Percentiles rank a stretch among this genome's conserved stretches.
phyloP scores from a whole-genome alignment of 2,329 filamentous ascomycete genomes.

The Microsporum ferrugineum region DNA sequence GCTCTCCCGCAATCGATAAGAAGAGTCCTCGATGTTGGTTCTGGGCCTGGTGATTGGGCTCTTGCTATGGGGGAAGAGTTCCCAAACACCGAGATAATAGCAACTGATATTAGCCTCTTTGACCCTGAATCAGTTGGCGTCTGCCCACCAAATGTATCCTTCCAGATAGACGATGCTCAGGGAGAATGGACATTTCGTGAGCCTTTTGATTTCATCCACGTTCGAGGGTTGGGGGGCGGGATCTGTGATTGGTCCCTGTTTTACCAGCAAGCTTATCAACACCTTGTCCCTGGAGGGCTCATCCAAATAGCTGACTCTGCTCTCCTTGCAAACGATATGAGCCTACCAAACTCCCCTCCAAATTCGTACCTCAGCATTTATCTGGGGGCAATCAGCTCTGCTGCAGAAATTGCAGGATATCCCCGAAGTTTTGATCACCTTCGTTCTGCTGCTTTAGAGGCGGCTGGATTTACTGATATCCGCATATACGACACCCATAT shows the following conservation, averaged over 20 bases:
- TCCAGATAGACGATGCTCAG: conserved; percentile 41
- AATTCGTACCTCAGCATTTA: conserved; percentile 27
- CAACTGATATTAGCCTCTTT: conserved; percentile 33
- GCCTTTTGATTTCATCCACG: conserved; percentile 40
- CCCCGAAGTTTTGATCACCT: conserved; percentile 36
- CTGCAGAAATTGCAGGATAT: conserved; percentile 30
- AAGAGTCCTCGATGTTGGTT: conserved; percentile 36
- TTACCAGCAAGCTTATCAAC: conserved; percentile 37
- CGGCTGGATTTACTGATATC: conserved; percentile 37
- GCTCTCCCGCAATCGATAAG: conserved; percentile 20
- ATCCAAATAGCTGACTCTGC: conserved; percentile 38
- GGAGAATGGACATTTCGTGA: conserved; percentile 39
- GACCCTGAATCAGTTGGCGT: conserved; percentile 29
- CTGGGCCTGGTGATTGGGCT: conserved; percentile 32
- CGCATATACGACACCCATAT: conserved; percentile 28
- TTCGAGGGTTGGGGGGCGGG: conserved; percentile 38
- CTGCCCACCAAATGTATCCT: conserved; percentile 33
- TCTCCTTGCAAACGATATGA: conserved; percentile 20
- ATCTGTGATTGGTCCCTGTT: conserved; percentile 38
- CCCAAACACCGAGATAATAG: conserved; percentile 38
- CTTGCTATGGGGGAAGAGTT: conserved; percentile 18
- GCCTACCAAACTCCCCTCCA: conserved; percentile 14
- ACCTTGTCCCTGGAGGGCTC: conserved; percentile 36
- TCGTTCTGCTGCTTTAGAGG: conserved; percentile 27
- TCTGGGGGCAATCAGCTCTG: conserved; percentile 26